A percentile compares a stretch with the other conserved stretches of the same genome.
Conservation (phyloP, 345 rosid genomes). For the Stellera chamaejasme region DNA sequence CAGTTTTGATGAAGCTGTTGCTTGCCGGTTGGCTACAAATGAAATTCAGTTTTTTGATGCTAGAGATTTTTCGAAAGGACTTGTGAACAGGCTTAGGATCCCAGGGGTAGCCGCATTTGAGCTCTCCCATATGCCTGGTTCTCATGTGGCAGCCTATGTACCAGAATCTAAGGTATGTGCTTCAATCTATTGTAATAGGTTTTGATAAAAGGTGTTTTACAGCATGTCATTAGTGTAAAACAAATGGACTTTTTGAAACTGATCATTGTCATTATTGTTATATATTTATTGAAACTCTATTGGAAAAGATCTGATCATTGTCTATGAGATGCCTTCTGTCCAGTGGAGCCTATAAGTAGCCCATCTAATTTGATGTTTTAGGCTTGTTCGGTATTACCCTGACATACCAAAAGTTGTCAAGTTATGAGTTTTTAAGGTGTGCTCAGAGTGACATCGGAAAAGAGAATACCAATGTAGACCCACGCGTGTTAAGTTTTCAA, state of each 20-base stretch:
- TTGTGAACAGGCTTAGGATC: slow-evolving; percentile 50
- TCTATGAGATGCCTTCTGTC: too few species aligned
- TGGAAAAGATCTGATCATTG: too few species aligned
- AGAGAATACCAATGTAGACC: background rate
- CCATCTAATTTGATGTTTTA: too few species aligned
- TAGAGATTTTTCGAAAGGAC: slow-evolving; percentile 73
- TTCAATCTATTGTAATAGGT: background rate
- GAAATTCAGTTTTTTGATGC: slow-evolving; percentile 89
- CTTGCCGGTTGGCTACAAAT: slow-evolving; percentile 78
- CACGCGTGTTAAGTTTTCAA: too few species aligned
- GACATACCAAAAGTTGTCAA: too few species aligned
- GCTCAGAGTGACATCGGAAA: background rate
- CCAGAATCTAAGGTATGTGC: slow-evolving; percentile 81
- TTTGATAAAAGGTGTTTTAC: background rate
- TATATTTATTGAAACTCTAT: too few species aligned
- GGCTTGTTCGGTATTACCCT: too few species aligned
- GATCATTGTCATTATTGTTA: background rate
- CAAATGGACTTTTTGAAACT: background rate
- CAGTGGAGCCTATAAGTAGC: too few species aligned
- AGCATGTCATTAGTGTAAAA: too few species aligned
- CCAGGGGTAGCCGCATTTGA: slow-evolving; percentile 74
- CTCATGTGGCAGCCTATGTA: slow-evolving; percentile 82
- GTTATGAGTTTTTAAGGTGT: too few species aligned
- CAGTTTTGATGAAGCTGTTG: slow-evolving; percentile 73
- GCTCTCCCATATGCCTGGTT: slow-evolving; percentile 77